Conservation (phyloP, 805 yeast species). For the Candida khao-thaluensis region DNA sequence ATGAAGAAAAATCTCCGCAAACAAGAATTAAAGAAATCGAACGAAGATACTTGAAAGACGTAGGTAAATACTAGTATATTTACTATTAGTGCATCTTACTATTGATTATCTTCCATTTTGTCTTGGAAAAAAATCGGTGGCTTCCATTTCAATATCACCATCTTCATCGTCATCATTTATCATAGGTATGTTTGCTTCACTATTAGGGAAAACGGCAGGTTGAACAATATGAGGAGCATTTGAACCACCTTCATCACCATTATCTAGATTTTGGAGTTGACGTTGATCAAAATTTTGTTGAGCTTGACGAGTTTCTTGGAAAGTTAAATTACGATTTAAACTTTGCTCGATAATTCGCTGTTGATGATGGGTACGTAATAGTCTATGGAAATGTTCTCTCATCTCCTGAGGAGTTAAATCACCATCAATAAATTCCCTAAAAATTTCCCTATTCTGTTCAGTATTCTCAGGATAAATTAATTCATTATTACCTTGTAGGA, state of each 20-base stretch:
- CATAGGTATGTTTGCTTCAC: slow-evolving; percentile 19
- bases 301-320: slow-evolving; percentile 6
- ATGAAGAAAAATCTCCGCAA: slow-evolving; percentile 3
- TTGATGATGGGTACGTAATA: slow-evolving; percentile 29
- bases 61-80: neutral
- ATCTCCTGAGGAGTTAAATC: slow-evolving; percentile 32
- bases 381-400: slow-evolving; percentile 32
- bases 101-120: slow-evolving; percentile 5
- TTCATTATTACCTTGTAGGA: slow-evolving; percentile 18
- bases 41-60: too few relatives aligned
- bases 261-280: neutral
- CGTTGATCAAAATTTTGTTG: neutral
- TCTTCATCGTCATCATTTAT: slow-evolving; percentile 19
- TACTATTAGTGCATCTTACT: slow-evolving; percentile 3
- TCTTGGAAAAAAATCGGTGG: slow-evolving; percentile 26
- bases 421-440: slow-evolving; percentile 30
- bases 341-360: slow-evolving; percentile 18
- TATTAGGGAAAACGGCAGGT: slow-evolving; percentile 40
- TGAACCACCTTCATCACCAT: slow-evolving; percentile 12
- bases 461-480: slow-evolving; percentile 21
- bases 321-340: slow-evolving; percentile 6
- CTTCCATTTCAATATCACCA: slow-evolving; percentile 35
- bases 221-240: slow-evolving; percentile 44
- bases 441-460: slow-evolving; percentile 31
- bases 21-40: slow-evolving; percentile 1